Evolutionary conservation across 306 rosid species (phyloP), one percentile per base, ranked within the genome.

Genomic region (Purshia tridentata): DNA sequence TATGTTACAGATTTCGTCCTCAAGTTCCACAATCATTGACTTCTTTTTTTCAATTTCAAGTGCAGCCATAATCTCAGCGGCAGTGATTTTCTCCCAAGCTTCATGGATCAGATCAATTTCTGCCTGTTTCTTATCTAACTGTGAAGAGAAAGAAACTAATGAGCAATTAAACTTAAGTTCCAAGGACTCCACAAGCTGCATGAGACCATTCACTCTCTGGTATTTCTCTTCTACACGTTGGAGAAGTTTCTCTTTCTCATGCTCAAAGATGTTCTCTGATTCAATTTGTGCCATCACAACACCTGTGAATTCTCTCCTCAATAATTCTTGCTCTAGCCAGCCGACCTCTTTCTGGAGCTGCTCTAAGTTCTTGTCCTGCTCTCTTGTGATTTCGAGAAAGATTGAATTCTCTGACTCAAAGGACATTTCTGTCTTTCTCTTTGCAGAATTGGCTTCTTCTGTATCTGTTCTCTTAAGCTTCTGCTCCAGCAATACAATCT

Each of bases 31-130:
- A 51, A 84, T 50, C 87, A 85, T 84, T 72, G 86, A 76, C 73
- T 89, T 89, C 68, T 86, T 90, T 81, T 85, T 96, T 81, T 90
- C 92, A 45, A 74, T 80, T 82, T 90, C 92, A 50, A 84, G 52
- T 9, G 74, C 76, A 56, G 92, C 87, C 75, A 85, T 64, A 82
- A 85, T 49, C 81, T 90, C 86, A 40, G 87, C 89, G 72, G 84
- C 77, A 41, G 84, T 66, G 68, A 84, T 84, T 75, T 54, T 79
- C 79, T 88, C 91, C 84, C 89, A 88, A 66, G 84, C 86, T 63
- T 85, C 87, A 35, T 81, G 82, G 53, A 84, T 67, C 60, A 79
- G 81, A 83, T 75, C 65, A 53, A 88, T 90, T 76, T 90, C 89
- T 61, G 77, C 84, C 57, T 81, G 88, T 74, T 88, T 88, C 77